Base-by-base conservation (phyloP, 345 rosid genomes). In the Draba incana region DNA sequence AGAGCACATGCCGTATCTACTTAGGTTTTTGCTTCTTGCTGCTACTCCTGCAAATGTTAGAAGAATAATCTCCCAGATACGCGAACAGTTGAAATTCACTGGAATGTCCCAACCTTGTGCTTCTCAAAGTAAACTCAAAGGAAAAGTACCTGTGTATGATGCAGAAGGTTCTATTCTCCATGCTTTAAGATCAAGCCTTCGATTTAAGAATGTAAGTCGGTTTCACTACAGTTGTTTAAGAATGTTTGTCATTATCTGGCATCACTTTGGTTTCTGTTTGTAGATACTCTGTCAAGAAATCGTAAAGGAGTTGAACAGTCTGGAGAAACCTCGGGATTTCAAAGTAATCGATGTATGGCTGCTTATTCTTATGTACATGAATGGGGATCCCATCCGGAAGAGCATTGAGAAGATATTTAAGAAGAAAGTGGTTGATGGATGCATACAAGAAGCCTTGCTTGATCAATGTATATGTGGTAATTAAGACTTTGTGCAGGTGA, bases 211-310 rank as follows among this genome's bases (percentile, higher is more conserved):
- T 55, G 97, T 88, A 74, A 78, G 88, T 74, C 30, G 30, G 48
- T 41, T 64, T 28, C 10, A 38, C 33, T 54, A 48, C 1, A 15
- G 55, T 62, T 60, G 55, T 45, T 66, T 45, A 24, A 47, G 33
- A 74, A 62, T 57, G 28, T 76, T 11, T 27, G 41, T 51, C 38
- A 28, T 41, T 43, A 27, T 54, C 55, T 52, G 10, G 48, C 10
- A 42, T 28, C 20, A 53, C 1, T 54, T 20, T 46, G 2, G 62
- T 63, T 78, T 56, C 44, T 74, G 35, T 62, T 30, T 51, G 31
- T 72, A 91, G 97, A 79, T 85, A 62, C 89, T 91, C 61, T 83
- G 89, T 71, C 89, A 84, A 72, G 97, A 91, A 81, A 81, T 91
- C 62, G 57, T 88, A 71, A 91, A 85, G 78, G 89, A 85, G 83